A percentile compares a stretch with the other conserved stretches of the same genome.
These are phyloP conservation scores for Alternaria arbusti DNA, from an alignment of 2,329 filamentous ascomycete genomes.

Conservation along the genomic window DNA sequence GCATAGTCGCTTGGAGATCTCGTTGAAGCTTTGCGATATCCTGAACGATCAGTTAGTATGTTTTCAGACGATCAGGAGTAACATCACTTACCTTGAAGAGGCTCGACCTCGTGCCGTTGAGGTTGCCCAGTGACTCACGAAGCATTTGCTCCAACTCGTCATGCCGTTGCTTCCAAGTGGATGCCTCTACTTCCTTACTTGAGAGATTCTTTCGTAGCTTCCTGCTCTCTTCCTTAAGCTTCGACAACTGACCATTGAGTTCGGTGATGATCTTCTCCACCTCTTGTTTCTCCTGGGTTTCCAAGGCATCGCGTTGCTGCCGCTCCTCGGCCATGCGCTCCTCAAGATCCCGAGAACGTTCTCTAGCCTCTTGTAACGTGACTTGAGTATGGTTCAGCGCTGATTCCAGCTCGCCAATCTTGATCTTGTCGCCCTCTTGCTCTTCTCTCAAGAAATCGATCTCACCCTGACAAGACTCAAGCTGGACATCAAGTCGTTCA, in stretches of 20 bases:
- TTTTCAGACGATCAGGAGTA: constrained; percentile 5
- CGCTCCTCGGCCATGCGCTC: constrained; percentile 79
- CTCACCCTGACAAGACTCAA: constrained; percentile 90
- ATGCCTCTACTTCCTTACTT: constrained; percentile 84
- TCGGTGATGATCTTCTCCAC: constrained; percentile 93
- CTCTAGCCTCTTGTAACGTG: constrained; percentile 81
- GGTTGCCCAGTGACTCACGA: constrained; percentile 83
- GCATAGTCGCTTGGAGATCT: constrained; percentile 82
- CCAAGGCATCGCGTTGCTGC: constrained; percentile 84
- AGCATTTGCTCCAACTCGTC: constrained; percentile 90
- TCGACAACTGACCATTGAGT: constrained; percentile 81
- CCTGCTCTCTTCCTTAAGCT: constrained; percentile 84
- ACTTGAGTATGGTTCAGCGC: constrained; percentile 80
- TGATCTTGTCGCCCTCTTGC: constrained; percentile 97
- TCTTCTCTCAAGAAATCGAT: constrained; percentile 95
- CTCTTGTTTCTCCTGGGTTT: constrained; percentile 90
- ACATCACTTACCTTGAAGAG: constrained; percentile 70
- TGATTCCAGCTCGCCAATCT: constrained; percentile 91
- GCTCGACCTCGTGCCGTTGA: constrained; percentile 83
- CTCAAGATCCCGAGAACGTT: constrained; percentile 61
- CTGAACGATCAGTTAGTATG: constrained; percentile 49
- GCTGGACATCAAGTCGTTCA: constrained; percentile 85
- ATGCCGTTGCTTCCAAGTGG: constrained; percentile 88
- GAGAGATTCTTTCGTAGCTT: constrained; percentile 82
- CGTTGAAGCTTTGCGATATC: constrained; percentile 86